Percentiles rank a stretch among this genome's conserved stretches.
Evolutionary conservation across 371 early-diverging fungal species (phyloP).

Genomic region (Choanephora cucurbitarum): DNA sequence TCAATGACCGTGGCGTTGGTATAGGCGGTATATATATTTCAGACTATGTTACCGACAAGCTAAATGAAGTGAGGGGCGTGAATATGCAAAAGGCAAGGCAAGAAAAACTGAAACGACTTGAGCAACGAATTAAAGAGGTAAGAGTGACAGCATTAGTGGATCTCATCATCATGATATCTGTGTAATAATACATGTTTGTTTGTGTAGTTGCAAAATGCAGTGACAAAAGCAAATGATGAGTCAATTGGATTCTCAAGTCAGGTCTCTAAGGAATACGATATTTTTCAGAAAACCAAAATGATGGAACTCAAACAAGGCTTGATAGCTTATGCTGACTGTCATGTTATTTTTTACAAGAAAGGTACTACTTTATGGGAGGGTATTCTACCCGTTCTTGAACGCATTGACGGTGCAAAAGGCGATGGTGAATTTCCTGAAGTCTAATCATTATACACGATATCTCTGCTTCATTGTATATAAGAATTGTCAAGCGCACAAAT

Average conservation of each 20-base stretch:
- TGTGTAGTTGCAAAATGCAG: slow-evolving; percentile 74
- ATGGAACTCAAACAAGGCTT: slow-evolving; percentile 80
- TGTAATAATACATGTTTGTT: neutral
- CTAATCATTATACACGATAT: too few species aligned
- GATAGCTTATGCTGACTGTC: slow-evolving; percentile 71
- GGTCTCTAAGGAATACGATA: slow-evolving; percentile 78
- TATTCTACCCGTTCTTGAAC: slow-evolving; percentile 26
- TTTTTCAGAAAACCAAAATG: slow-evolving; percentile 76
- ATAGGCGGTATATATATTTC: slow-evolving; percentile 58
- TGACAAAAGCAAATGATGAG: slow-evolving; percentile 68
- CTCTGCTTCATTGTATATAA: too few species aligned
- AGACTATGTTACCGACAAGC: slow-evolving; percentile 83
- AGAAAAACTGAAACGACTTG: slow-evolving; percentile 73
- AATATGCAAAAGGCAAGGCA: slow-evolving; percentile 80
- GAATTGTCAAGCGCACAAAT: too few species aligned
- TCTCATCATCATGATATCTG: too few species aligned
- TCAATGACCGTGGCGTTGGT: slow-evolving; percentile 24
- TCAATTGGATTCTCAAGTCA: slow-evolving; percentile 76
- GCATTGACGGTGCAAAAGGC: slow-evolving; percentile 25
- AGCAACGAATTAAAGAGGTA: slow-evolving; percentile 76
- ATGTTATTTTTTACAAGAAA: slow-evolving; percentile 70
- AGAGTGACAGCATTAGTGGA: too few species aligned
- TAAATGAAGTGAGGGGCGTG: slow-evolving; percentile 87
- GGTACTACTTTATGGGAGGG: slow-evolving; percentile 29
- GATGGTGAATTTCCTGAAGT: slow-evolving; percentile 11